Evolutionary conservation across 176 grass and related monocot genomes (phyloP).

Genomic region (Panicum miliaceum): DNA sequence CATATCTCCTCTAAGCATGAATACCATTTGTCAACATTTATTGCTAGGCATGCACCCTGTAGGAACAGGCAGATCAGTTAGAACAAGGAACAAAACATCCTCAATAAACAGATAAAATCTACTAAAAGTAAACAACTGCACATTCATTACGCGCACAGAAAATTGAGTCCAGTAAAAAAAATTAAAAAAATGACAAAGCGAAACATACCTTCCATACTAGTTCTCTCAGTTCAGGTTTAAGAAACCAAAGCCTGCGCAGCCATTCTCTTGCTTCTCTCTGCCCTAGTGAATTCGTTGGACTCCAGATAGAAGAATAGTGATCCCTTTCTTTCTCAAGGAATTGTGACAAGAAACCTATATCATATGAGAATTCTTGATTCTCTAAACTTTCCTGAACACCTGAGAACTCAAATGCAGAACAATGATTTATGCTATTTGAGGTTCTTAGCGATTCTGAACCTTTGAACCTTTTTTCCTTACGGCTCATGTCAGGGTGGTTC

Average conservation of each 20-base stretch:
- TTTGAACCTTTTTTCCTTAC: constrained; percentile 75
- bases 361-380: constrained; percentile 70
- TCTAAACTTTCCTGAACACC: constrained; percentile 48
- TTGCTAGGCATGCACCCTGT: constrained; percentile 85
- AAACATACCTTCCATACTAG: constrained; percentile 90
- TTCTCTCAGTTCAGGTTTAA: constrained; percentile 75
- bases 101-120: constrained; percentile 12
- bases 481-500: constrained; percentile 61
- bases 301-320: constrained; percentile 90
- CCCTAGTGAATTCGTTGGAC: constrained; percentile 81
- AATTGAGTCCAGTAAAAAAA: constrained; percentile 6
- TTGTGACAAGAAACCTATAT: constrained; percentile 79
- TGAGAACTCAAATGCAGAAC: constrained; percentile 53
- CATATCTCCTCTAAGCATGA: constrained; percentile 77
- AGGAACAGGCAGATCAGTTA: constrained; percentile 39
- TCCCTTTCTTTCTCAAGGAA: constrained; percentile 92
- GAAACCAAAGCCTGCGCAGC: constrained; percentile 85
- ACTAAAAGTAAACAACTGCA: neutral
- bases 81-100: constrained; percentile 35
- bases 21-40: constrained; percentile 90
- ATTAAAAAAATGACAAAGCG: constrained; percentile 6
- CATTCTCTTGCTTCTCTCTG: constrained; percentile 98
- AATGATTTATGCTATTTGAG: constrained; percentile 35
- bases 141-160: constrained; percentile 32
- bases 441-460: constrained; percentile 39